Conservation (phyloP, 257 asterid species). For the Solanum paucissectum region DNA sequence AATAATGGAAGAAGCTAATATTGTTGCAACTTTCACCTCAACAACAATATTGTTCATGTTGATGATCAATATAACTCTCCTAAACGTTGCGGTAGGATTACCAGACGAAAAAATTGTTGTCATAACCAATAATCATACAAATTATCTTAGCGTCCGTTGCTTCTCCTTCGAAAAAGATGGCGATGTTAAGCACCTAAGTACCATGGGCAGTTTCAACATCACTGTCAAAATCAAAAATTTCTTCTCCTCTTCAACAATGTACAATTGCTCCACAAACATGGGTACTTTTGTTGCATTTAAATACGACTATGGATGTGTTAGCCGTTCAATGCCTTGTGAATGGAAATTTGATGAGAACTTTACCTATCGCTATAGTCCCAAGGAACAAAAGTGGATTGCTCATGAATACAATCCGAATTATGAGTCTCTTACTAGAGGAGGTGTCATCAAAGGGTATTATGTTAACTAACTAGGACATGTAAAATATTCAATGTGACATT, state of each 20-base stretch:
- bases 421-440: constrained; percentile 35
- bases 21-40: background rate
- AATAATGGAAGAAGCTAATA: background rate
- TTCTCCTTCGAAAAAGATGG: constrained; percentile 34
- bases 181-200: constrained; percentile 22
- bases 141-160: constrained; percentile 48
- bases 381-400: background rate
- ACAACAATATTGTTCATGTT: background rate
- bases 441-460: constrained; percentile 19
- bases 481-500: background rate
- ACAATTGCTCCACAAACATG: constrained; percentile 50
- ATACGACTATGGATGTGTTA: constrained; percentile 26
- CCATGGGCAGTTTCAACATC: constrained; percentile 28
- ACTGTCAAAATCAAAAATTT: background rate
- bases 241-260: background rate
- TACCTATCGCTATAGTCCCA: constrained; percentile 28
- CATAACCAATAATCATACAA: constrained; percentile 32
- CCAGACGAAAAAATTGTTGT: background rate
- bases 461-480: constrained; percentile 2
- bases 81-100: background rate
- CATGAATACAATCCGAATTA: constrained; percentile 49
- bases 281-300: constrained; percentile 49
- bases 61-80: background rate
- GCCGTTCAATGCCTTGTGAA: constrained; percentile 12
- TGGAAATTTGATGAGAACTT: constrained; percentile 53